Evolutionary conservation across 208 protist species (phyloP).

Genomic region (Herpetomonas muscarum): DNA sequence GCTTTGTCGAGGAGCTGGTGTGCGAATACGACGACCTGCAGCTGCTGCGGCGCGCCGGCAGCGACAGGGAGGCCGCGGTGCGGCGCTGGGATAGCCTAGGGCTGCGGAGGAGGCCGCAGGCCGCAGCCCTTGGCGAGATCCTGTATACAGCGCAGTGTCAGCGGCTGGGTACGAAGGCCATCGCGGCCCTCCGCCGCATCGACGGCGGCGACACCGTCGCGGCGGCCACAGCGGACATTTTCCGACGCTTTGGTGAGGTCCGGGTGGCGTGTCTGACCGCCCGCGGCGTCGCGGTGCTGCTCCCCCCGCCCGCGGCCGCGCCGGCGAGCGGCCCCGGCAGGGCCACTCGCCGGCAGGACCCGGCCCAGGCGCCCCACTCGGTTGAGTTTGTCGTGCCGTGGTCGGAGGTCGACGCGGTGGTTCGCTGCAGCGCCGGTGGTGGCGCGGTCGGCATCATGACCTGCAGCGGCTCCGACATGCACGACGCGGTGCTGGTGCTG

Average conservation of each 20-base stretch:
- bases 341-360: background rate
- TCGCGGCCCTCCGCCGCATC: background rate
- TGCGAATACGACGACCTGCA: slow-evolving; percentile 49
- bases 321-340: background rate
- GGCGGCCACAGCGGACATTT: slow-evolving; percentile 5
- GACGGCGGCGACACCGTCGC: background rate
- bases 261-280: slow-evolving; percentile 31
- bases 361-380: no score
- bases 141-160: background rate
- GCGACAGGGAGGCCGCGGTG: background rate
- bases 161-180: background rate
- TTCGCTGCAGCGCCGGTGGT: slow-evolving; percentile 31
- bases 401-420: slow-evolving; percentile 33
- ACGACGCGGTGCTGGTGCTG: slow-evolving; percentile 41
- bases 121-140: background rate
- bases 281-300: slow-evolving; percentile 30
- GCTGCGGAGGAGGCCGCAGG: background rate
- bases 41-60: slow-evolving; percentile 15
- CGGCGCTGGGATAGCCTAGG: background rate
- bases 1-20: slow-evolving; percentile 61
- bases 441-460: slow-evolving; percentile 37
- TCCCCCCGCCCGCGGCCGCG: slow-evolving; percentile 15
- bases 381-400: slow-evolving; percentile 30
- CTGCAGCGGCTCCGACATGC: slow-evolving; percentile 21
- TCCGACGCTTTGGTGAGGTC: slow-evolving; percentile 8